Evolutionary conservation across 306 rosid genomes (phyloP).

Genomic region (Medicago lupulina): DNA sequence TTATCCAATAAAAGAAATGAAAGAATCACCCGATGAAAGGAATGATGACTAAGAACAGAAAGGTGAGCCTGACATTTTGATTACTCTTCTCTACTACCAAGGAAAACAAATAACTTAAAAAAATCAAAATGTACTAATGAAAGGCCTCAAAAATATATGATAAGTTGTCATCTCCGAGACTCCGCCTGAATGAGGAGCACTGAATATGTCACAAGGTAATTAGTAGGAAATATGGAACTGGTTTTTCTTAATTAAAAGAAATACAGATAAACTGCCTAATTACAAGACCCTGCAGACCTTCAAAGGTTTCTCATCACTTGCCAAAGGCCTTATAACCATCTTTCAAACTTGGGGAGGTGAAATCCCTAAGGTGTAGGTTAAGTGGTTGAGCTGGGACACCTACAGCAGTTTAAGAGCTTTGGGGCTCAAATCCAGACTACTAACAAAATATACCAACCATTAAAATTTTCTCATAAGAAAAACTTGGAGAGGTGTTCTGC

Average conservation of each 20-base stretch:
- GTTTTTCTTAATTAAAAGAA: background rate
- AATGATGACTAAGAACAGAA: slow-evolving; percentile 4
- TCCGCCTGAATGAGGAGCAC: slow-evolving; percentile 10
- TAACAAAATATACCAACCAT: background rate
- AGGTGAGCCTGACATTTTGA: slow-evolving; percentile 11
- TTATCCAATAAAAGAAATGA: background rate
- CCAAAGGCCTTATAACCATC: slow-evolving; percentile 3
- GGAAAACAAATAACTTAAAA: background rate
- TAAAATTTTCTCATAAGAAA: background rate
- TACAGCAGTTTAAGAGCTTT: background rate
- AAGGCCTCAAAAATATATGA: background rate
- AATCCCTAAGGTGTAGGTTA: background rate
- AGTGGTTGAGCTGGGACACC: background rate
- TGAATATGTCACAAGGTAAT: background rate
- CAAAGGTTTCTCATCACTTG: background rate
- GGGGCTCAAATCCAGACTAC: background rate
- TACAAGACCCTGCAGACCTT: background rate
- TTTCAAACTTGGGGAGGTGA: background rate
- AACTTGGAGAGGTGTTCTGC: background rate
- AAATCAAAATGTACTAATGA: background rate
- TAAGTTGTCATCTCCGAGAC: background rate
- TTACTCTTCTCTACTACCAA: background rate
- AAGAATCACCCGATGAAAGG: slow-evolving; percentile 17
- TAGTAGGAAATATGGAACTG: background rate
- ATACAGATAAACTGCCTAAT: background rate